phyloP scores from a whole-genome alignment of 306 rosid species.

The Cyamopsis tetragonoloba region DNA sequence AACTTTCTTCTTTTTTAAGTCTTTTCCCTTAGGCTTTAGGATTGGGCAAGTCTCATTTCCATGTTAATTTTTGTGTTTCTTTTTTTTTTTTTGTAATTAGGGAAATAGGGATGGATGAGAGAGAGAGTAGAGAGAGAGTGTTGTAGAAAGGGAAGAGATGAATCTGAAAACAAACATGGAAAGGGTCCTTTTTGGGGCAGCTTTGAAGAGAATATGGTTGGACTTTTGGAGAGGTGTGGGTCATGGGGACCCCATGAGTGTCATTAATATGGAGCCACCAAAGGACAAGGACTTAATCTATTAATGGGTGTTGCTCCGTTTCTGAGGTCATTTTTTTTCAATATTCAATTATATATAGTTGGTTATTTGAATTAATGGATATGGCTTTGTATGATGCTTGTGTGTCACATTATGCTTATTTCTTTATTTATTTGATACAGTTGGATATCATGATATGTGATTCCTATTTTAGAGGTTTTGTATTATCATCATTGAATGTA shows the following conservation, averaged over 20 bases:
- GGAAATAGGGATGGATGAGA: background rate
- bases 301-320: slow-evolving; percentile 14
- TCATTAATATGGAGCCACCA: slow-evolving; percentile 53
- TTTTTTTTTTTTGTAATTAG: background rate
- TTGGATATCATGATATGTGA: background rate
- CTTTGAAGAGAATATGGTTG: slow-evolving; percentile 28
- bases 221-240: slow-evolving; percentile 27
- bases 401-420: background rate
- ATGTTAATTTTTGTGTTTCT: slow-evolving; percentile 69
- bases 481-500: background rate
- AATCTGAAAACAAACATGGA: slow-evolving; percentile 77
- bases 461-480: background rate
- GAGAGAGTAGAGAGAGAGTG: slow-evolving; percentile 19
- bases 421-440: slow-evolving; percentile 8
- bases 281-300: slow-evolving; percentile 24
- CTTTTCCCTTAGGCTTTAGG: background rate
- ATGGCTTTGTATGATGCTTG: background rate
- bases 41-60: slow-evolving; percentile 41
- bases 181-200: slow-evolving; percentile 41
- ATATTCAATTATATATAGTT: slow-evolving; percentile 24
- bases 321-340: slow-evolving; percentile 12
- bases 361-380: slow-evolving; percentile 16
- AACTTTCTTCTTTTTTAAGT: background rate
- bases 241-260: slow-evolving; percentile 75
- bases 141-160: slow-evolving; percentile 32